Base-by-base conservation (phyloP, 75 land plant genomes). In the Gnetum montanum region DNA sequence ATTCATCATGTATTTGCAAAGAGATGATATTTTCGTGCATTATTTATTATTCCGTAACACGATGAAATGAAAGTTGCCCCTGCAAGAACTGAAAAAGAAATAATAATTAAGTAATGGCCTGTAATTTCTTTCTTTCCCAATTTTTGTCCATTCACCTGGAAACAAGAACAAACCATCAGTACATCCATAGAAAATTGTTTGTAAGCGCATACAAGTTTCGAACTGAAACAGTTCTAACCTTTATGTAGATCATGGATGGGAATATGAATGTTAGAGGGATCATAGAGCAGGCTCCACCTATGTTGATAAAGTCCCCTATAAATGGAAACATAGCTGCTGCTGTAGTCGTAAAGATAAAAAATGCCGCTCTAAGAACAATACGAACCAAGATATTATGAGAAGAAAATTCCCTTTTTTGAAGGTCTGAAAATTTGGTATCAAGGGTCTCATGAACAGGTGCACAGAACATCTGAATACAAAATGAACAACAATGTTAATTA, bases 301-400 rank as follows among this genome's bases (percentile, higher is more conserved):
- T 30, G 37, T 68, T 71, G 15, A 69, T 37, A 43, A 80, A 80
- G 41, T 80, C 83, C 6, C 80, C 79, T 41, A 80, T 52, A 67
- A 80, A 80, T n/a, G 83, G 83, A 37, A 80, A 34, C 46, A 60
- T 35, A 6, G 80, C 80, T 10, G 75, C 62, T 0, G 66, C 51
- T 25, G 71, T 52, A 13, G 72, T 71, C 33, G 56, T 75, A 2
- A 50, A 23, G 0, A 62, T 44, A 25, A 80, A 67, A 54, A 62
- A 50, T 18, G 44, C 4, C 1, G 18, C 34, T 19, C 83, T 59
- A 20, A 76, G 41, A 35, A 64, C 2, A 45, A 67, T 50, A 16
- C 75, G 47, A n/a, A 65, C 43, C 5, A 34, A 30, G 4, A 64
- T 8, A 66, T 68, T 75, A 27, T 66, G 46, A 15, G 12, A 8